Conservation (phyloP, 306 rosid species). For the Cyamopsis tetragonoloba region DNA sequence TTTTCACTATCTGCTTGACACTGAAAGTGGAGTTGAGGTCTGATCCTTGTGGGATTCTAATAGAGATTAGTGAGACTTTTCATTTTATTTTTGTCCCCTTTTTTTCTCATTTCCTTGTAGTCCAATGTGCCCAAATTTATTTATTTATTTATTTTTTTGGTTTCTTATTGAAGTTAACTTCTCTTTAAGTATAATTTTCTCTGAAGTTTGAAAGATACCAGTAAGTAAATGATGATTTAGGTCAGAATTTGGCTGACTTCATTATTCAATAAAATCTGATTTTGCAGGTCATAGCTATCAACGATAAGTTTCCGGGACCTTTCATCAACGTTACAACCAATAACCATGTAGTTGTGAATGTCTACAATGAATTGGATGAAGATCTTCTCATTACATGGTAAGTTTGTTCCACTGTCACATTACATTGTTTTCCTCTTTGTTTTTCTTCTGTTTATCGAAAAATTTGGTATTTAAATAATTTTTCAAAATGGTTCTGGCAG, state of each 20-base stretch:
- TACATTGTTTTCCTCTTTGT: neutral
- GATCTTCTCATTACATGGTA: conserved; percentile 76
- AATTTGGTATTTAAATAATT: neutral
- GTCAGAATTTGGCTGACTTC: conserved; percentile 3
- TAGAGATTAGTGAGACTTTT: neutral
- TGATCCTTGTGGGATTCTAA: neutral
- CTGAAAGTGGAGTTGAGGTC: neutral
- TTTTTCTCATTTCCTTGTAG: neutral
- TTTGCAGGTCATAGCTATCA: conserved; percentile 77
- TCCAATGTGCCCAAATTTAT: neutral
- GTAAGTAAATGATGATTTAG: neutral
- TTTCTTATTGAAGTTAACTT: neutral
- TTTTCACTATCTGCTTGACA: neutral
- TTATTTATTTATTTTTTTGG: neutral
- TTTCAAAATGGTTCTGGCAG: conserved; percentile 35
- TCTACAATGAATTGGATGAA: conserved; percentile 68
- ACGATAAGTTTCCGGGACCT: conserved; percentile 79
- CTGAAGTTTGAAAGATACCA: neutral
- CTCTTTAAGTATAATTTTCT: neutral
- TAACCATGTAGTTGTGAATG: conserved; percentile 61
- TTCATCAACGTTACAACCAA: conserved; percentile 69
- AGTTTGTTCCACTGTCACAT: conserved; percentile 31
- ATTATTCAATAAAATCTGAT: conserved; percentile 1
- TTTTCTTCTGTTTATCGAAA: neutral
- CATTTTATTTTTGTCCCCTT: neutral